A percentile compares a stretch with the other conserved stretches of the same genome.
Evolutionary conservation across 1,284 basidiomycete species (phyloP).

Genomic region (Earliella scabrosa): DNA sequence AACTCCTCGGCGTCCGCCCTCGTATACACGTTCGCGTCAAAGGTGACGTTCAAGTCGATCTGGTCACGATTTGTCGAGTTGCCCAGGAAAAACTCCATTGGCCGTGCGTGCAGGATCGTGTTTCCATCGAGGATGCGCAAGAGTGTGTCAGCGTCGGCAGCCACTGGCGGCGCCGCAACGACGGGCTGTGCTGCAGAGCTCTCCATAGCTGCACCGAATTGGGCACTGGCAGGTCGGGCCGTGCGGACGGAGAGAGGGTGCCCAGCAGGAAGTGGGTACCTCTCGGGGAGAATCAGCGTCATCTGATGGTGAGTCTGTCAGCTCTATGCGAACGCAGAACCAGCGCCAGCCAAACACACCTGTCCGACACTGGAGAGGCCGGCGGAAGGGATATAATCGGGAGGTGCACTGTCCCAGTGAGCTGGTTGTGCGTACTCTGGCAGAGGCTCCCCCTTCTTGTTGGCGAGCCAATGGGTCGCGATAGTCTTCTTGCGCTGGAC

Average conservation of each 20-base stretch:
- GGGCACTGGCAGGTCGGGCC: neutral
- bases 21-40: slow-evolving; percentile 28
- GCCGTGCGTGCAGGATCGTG: slow-evolving; percentile 26
- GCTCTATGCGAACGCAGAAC: neutral
- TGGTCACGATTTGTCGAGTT: slow-evolving; percentile 15
- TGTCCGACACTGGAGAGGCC: slow-evolving; percentile 53
- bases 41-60: slow-evolving; percentile 19
- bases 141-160: neutral
- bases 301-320: too few relatives aligned
- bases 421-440: slow-evolving; percentile 2
- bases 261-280: slow-evolving; percentile 18
- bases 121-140: slow-evolving; percentile 13
- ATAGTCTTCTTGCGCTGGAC: slow-evolving; percentile 29
- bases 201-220: neutral
- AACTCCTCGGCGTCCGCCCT: slow-evolving; percentile 22
- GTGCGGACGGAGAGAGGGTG: slow-evolving; percentile 15
- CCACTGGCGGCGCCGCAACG: neutral
- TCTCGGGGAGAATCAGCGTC: slow-evolving; percentile 13
- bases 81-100: slow-evolving; percentile 27
- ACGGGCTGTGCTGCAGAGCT: neutral
- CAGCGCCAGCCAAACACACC: slow-evolving; percentile 34
- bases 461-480: slow-evolving; percentile 15
- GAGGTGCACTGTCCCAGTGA: neutral
- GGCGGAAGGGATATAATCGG: slow-evolving; percentile 7
- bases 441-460: slow-evolving; percentile 15